Percentiles rank a stretch among this genome's conserved stretches.
These are phyloP conservation scores for Sarocladium oryzae DNA, from an alignment of 2,329 filamentous ascomycete genomes.

Conservation along the genomic window DNA sequence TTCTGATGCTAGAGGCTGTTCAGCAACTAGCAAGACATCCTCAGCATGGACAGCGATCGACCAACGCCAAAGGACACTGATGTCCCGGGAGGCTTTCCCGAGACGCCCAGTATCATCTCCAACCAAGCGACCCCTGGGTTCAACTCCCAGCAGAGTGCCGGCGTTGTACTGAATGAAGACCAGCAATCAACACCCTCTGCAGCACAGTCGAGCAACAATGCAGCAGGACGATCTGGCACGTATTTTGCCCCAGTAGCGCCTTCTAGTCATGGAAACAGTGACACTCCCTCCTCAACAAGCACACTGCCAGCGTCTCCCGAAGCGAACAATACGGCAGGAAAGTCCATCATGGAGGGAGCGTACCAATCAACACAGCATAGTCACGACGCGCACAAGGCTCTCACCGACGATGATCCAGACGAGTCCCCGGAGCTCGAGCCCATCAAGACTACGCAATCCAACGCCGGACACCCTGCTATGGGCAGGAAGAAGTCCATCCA, in stretches of 20 bases:
- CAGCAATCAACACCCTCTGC: not conserved
- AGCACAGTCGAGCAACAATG: not conserved
- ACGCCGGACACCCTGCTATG: conserved; percentile 15
- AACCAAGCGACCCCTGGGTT: conserved; percentile 9
- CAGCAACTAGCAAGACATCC: not conserved
- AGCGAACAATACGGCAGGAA: not conserved
- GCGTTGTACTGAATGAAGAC: not conserved
- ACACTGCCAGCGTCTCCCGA: conserved; percentile 5
- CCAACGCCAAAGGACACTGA: conserved; percentile 24
- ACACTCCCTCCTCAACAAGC: not conserved
- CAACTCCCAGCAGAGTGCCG: not conserved
- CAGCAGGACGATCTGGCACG: conserved; percentile 2
- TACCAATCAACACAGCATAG: not conserved
- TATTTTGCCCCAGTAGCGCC: conserved; percentile 10
- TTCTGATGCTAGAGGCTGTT: not conserved
- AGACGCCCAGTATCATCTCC: conserved; percentile 17
- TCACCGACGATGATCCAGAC: not conserved
- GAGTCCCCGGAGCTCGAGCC: conserved; percentile 18
- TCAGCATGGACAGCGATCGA: conserved; percentile 19
- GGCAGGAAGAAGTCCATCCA: conserved; percentile 20
- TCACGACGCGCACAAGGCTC: not conserved
- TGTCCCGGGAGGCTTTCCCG: conserved; percentile 26
- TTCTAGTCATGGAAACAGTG: not conserved
- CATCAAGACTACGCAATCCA: conserved; percentile 17
- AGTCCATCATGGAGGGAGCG: conserved; percentile 3